Percentiles rank a stretch among this genome's conserved stretches.
phyloP scores from a whole-genome alignment of 2,329 filamentous ascomycete genomes.

The Massarina eburnea region DNA sequence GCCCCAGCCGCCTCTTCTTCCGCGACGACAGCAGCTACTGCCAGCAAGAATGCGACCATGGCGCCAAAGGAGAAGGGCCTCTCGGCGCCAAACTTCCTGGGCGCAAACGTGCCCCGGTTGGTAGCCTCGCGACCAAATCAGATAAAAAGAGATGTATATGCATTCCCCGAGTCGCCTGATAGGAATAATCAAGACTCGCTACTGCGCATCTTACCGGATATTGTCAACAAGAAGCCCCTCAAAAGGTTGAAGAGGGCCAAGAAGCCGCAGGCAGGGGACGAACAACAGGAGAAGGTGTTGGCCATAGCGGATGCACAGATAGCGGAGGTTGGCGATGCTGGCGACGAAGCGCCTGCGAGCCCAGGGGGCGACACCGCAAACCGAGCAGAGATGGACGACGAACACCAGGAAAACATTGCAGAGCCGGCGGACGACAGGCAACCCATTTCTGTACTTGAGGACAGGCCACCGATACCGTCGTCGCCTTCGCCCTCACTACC shows the following conservation, averaged over 20 bases:
- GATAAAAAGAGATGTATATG: slow-evolving; percentile 18
- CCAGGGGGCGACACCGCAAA: no score
- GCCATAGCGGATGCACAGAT: no score
- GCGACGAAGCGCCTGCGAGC: no score
- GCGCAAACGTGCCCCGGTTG: slow-evolving; percentile 5
- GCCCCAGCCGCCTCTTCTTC: background rate
- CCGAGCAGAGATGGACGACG: no score
- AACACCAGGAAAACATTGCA: background rate
- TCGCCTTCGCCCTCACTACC: slow-evolving; percentile 2
- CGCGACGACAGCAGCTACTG: background rate
- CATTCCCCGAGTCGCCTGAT: slow-evolving; percentile 21
- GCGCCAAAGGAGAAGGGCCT: background rate
- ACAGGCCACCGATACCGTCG: background rate
- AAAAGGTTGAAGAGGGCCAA: slow-evolving; percentile 13
- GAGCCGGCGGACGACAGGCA: background rate
- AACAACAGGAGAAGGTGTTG: background rate
- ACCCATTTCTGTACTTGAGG: slow-evolving; percentile 1
- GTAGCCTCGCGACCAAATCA: slow-evolving; percentile 8
- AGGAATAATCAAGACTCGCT: slow-evolving; percentile 7
- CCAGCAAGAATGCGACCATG: background rate
- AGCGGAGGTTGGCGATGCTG: no score
- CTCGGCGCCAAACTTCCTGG: slow-evolving; percentile 11
- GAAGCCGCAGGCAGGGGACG: background rate
- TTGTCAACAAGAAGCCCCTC: slow-evolving; percentile 10
- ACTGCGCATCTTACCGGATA: slow-evolving; percentile 6